Conservation (phyloP, 2,329 filamentous ascomycete genomes). For the Aspergillus latus region DNA sequence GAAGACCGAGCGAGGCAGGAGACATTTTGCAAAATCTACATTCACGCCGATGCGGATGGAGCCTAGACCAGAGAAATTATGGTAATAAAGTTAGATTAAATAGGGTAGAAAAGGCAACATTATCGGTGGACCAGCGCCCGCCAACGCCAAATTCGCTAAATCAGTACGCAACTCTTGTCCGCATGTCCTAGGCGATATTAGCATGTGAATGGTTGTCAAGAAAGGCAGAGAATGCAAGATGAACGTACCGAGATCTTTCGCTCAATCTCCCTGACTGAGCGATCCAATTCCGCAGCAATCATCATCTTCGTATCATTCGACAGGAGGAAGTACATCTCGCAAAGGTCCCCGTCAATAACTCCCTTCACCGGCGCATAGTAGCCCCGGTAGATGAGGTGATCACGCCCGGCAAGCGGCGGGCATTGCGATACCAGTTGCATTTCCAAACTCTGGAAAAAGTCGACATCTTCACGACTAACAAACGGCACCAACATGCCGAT, state of each 20-base stretch:
- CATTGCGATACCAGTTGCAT: conserved; percentile 83
- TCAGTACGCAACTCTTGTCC: conserved; percentile 58
- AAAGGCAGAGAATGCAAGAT: not conserved
- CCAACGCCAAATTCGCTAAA: conserved; percentile 18
- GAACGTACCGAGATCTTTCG: conserved; percentile 76
- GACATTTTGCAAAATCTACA: conserved; percentile 29
- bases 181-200: conserved; percentile 51
- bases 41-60: no score
- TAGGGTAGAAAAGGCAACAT: conserved; percentile 21
- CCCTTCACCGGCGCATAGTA: conserved; percentile 98
- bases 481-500: conserved; percentile 93
- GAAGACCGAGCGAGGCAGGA: conserved; percentile 54
- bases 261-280: conserved; percentile 89
- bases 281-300: conserved; percentile 90
- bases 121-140: conserved; percentile 24
- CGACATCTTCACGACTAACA: conserved; percentile 84
- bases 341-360: conserved; percentile 93
- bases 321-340: conserved; percentile 83
- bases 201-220: not conserved
- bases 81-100: conserved; percentile 12
- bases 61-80: not conserved
- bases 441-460: conserved; percentile 96
- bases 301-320: conserved; percentile 88
- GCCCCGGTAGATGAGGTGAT: conserved; percentile 91
- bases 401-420: conserved; percentile 81